Evolutionary conservation across 2,329 filamentous ascomycete genomes (phyloP).

Genomic region (Cercospora nicotianae): DNA sequence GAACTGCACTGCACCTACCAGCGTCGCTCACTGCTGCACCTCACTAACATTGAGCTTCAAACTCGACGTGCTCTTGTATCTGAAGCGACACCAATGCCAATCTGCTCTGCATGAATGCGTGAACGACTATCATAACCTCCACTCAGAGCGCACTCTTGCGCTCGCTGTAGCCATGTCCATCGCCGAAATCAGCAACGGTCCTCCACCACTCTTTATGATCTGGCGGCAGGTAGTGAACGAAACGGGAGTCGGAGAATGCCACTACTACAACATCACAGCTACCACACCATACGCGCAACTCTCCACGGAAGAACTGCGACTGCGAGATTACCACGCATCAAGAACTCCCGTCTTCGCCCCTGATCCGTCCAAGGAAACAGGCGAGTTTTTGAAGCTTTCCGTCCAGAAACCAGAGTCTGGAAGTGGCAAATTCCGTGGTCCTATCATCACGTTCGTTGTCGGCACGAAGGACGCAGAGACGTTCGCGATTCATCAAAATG

Average conservation of each 20-base stretch:
- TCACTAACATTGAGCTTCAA: no score
- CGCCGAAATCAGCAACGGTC: not conserved
- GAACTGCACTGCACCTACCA: no score
- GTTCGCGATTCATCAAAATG: slow-evolving; percentile 14
- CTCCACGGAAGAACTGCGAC: not conserved
- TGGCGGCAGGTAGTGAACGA: no score
- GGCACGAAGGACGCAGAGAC: not conserved
- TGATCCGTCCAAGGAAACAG: not conserved
- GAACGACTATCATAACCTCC: not conserved
- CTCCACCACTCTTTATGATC: not conserved
- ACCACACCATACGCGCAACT: not conserved
- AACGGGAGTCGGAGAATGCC: not conserved
- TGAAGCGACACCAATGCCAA: no score
- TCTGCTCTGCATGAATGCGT: no score
- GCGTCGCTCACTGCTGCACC: no score
- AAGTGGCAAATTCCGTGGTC: not conserved
- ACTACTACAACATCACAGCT: not conserved
- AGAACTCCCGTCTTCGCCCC: not conserved
- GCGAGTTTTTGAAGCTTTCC: not conserved
- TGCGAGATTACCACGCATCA: not conserved
- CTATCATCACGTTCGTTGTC: slow-evolving; percentile 10
- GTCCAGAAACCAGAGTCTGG: not conserved
- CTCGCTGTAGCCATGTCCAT: not conserved
- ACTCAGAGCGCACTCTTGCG: not conserved
- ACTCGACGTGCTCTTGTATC: no score